Evolutionary conservation across 331 rosid genomes (phyloP).

Genomic region (Ulmus americana): DNA sequence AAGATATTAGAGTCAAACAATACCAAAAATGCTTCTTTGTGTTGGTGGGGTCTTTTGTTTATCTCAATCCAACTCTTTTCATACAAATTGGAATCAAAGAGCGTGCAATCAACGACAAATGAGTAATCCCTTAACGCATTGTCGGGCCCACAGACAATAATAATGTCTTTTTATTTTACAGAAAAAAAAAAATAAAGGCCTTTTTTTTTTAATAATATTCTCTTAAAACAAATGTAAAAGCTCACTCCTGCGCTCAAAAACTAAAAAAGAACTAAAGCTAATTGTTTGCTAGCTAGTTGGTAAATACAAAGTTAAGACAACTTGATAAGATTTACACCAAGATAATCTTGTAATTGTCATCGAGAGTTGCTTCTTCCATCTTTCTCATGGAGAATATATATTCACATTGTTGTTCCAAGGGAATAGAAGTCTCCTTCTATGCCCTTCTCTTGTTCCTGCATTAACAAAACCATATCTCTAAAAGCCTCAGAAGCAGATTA

Average conservation of each 20-base stretch:
- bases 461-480: slow-evolving; percentile 20
- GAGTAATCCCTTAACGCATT: slow-evolving; percentile 1
- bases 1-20: neutral
- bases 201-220: slow-evolving; percentile 6
- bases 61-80: neutral
- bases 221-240: slow-evolving; percentile 15
- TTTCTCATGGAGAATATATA: slow-evolving; percentile 4
- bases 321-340: slow-evolving; percentile 12
- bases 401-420: slow-evolving; percentile 37
- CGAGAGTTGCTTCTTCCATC: neutral
- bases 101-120: slow-evolving; percentile 3
- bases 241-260: slow-evolving; percentile 11
- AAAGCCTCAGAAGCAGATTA: neutral
- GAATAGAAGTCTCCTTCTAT: slow-evolving; percentile 38
- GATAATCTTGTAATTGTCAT: slow-evolving; percentile 8
- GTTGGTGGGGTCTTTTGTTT: neutral
- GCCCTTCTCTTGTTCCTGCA: slow-evolving; percentile 55
- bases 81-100: neutral
- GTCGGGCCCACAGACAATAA: slow-evolving; percentile 7
- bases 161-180: slow-evolving; percentile 5
- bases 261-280: slow-evolving; percentile 20
- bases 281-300: slow-evolving; percentile 11
- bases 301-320: slow-evolving; percentile 7
- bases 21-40: neutral
- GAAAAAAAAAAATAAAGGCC: slow-evolving; percentile 1